A percentile compares a stretch with the other conserved stretches of the same genome.
Conservation (phyloP, 108 stramenopile species). For the Cyclotella baltica region DNA sequence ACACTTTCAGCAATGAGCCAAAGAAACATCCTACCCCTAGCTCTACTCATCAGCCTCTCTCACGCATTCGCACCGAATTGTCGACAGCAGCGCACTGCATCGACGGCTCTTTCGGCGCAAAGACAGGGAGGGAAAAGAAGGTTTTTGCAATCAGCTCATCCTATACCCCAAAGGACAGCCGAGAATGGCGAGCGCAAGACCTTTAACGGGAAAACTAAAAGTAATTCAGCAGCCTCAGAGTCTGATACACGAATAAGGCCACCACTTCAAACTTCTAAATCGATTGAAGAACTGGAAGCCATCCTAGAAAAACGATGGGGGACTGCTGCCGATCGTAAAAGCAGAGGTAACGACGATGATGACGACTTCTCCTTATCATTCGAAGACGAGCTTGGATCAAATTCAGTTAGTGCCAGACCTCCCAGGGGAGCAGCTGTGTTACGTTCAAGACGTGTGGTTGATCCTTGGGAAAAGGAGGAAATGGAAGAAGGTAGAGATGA, state of each 20-base stretch:
- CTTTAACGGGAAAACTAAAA: background rate
- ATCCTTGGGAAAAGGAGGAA: conserved; percentile 68
- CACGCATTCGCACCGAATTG: background rate
- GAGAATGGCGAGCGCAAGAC: conserved; percentile 21
- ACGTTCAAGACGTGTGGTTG: conserved; percentile 44
- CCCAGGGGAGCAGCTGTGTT: conserved; percentile 7
- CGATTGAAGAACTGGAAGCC: conserved; percentile 83
- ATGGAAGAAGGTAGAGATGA: conserved; percentile 1
- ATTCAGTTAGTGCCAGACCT: background rate
- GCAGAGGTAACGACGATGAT: conserved; percentile 28
- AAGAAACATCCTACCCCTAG: background rate
- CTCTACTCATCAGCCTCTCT: background rate
- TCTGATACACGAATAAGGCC: conserved; percentile 4
- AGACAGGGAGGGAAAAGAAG: conserved; percentile 33
- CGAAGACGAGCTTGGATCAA: conserved; percentile 17
- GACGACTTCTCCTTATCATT: conserved; percentile 30
- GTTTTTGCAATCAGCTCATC: conserved; percentile 47
- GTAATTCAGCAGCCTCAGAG: background rate
- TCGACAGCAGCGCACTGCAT: background rate
- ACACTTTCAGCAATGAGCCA: background rate
- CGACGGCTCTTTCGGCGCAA: background rate
- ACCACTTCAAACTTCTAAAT: conserved; percentile 55
- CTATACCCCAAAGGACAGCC: conserved; percentile 1
- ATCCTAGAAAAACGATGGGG: conserved; percentile 75
- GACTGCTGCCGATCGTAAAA: conserved; percentile 29